phyloP scores from a whole-genome alignment of 768 basidiomycete genomes.

The Agrocybe chaxingu region DNA sequence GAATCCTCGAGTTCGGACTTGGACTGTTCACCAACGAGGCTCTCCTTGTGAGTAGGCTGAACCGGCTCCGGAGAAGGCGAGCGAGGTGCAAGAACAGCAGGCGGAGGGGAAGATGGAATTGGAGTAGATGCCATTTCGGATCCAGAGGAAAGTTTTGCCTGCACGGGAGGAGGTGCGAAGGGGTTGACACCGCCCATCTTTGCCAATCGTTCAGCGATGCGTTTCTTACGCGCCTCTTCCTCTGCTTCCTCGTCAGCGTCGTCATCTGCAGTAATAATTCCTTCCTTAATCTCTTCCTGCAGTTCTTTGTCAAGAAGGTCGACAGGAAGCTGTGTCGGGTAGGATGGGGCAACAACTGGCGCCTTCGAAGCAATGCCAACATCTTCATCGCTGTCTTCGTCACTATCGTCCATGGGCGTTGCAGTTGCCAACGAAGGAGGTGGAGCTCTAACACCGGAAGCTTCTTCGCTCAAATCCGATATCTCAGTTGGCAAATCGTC shows the following conservation, averaged over 20 bases:
- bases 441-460: background rate
- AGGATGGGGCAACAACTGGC: background rate
- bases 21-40: slow-evolving; percentile 6
- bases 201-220: slow-evolving; percentile 61
- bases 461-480: background rate
- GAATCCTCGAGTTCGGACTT: slow-evolving; percentile 14
- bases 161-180: slow-evolving; percentile 25
- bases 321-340: background rate
- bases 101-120: slow-evolving; percentile 12
- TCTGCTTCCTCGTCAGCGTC: slow-evolving; percentile 9
- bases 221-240: slow-evolving; percentile 47
- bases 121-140: too few relatives aligned
- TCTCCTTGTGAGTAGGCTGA: slow-evolving; percentile 1
- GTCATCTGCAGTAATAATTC: background rate
- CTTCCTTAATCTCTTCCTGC: too few relatives aligned
- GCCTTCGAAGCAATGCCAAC: background rate
- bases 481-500: background rate
- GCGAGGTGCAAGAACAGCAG: slow-evolving; percentile 16
- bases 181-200: slow-evolving; percentile 72
- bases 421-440: background rate
- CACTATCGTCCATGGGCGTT: too few relatives aligned
- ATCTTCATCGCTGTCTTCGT: background rate
- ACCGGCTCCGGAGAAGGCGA: background rate
- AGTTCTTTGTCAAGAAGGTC: too few relatives aligned
- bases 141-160: too few relatives aligned